Evolutionary conservation across 1,284 basidiomycete species (phyloP).

Genomic region (Tilletiaria anomala): DNA sequence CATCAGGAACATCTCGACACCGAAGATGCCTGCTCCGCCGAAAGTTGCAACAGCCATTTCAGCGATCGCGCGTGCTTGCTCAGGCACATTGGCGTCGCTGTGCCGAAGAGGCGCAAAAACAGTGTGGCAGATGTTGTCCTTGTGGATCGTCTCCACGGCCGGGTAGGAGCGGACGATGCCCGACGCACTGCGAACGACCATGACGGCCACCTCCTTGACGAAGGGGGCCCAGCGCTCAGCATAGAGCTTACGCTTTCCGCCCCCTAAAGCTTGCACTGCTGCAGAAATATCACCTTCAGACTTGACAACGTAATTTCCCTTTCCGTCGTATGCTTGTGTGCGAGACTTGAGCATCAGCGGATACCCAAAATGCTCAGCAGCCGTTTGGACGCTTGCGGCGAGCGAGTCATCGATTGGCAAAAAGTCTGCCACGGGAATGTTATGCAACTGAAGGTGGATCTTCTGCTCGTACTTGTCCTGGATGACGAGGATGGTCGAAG

Average conservation of each 20-base stretch:
- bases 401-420: conserved; percentile 31
- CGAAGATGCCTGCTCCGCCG: conserved; percentile 81
- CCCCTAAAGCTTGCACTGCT: conserved; percentile 49
- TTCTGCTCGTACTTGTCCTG: conserved; percentile 95
- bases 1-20: conserved; percentile 95
- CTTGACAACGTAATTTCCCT: conserved; percentile 74
- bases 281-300: conserved; percentile 46
- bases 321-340: conserved; percentile 87
- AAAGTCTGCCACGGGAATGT: conserved; percentile 60
- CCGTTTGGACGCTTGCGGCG: conserved; percentile 41
- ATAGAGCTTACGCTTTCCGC: conserved; percentile 49
- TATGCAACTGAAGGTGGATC: conserved; percentile 44
- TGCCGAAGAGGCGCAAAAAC: conserved; percentile 60
- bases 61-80: conserved; percentile 59
- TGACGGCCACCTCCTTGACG: conserved; percentile 79
- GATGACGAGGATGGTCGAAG: conserved; percentile 69
- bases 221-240: conserved; percentile 91
- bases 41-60: conserved; percentile 69
- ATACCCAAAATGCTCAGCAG: conserved; percentile 50
- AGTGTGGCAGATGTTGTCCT: conserved; percentile 83
- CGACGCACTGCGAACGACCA: conserved; percentile 62
- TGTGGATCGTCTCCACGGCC: conserved; percentile 87
- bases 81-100: conserved; percentile 45
- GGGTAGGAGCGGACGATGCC: conserved; percentile 76
- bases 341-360: conserved; percentile 94